Evolutionary conservation across 768 basidiomycete species (phyloP).

Genomic region (Amanita rimosa): DNA sequence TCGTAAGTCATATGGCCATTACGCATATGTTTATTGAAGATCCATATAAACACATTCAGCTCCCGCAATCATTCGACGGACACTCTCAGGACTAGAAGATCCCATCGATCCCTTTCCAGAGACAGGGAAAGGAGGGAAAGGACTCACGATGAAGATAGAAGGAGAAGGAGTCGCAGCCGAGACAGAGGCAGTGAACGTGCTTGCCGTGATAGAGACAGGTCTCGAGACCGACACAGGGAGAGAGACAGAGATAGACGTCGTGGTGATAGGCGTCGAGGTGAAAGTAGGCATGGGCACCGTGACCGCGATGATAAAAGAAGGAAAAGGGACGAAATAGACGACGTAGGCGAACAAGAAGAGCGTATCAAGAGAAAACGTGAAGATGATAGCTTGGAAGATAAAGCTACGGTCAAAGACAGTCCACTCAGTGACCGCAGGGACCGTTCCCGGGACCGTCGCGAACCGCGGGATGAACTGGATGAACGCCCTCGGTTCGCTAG

Average conservation of each 20-base stretch:
- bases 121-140: conserved; percentile 49
- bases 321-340: conserved; percentile 60
- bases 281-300: conserved; percentile 44
- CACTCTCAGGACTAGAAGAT: conserved; percentile 60
- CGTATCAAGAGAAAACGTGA: conserved; percentile 5
- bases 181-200: conserved; percentile 43
- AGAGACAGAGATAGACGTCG: conserved; percentile 38
- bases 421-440: conserved; percentile 37
- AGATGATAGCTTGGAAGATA: conserved; percentile 33
- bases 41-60: conserved; percentile 18
- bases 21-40: conserved; percentile 2
- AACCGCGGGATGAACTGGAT: conserved; percentile 54
- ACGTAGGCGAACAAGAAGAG: conserved; percentile 26
- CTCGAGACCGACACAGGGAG: conserved; percentile 41
- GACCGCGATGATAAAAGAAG: conserved; percentile 48
- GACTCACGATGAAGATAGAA: conserved; percentile 48
- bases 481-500: conserved; percentile 34
- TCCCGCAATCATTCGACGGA: conserved; percentile 71
- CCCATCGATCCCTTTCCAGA: conserved; percentile 62
- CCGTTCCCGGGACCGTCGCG: conserved; percentile 46
- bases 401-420: conserved; percentile 31
- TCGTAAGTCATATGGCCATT: conserved; percentile 32
- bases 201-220: conserved; percentile 41
- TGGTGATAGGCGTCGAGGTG: conserved; percentile 39
- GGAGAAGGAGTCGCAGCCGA: conserved; percentile 51